These are phyloP conservation scores for Suillus sp. DNA, from an alignment of 768 basidiomycete species.

Conservation along the genomic window DNA sequence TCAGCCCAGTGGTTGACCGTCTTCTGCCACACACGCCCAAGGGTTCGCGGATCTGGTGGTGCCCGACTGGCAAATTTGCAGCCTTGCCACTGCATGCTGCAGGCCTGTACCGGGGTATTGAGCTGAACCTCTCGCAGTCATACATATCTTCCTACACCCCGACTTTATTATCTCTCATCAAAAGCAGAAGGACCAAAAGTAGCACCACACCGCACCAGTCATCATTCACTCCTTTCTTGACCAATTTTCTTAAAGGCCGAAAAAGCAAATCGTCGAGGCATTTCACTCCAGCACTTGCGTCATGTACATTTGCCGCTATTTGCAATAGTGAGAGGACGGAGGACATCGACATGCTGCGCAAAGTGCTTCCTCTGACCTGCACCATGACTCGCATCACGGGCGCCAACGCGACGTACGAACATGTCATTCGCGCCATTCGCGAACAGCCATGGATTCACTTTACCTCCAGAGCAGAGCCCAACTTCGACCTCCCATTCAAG, in stretches of 20 bases:
- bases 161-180: conserved; percentile 30
- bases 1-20: conserved; percentile 20
- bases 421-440: conserved; percentile 17
- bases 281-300: neutral
- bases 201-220: conserved; percentile 16
- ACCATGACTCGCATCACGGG: conserved; percentile 29
- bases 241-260: conserved; percentile 21
- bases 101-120: conserved; percentile 17
- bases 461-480: conserved; percentile 40
- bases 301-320: neutral
- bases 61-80: conserved; percentile 27
- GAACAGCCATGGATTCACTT: conserved; percentile 37
- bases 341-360: conserved; percentile 22
- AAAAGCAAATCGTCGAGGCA: neutral
- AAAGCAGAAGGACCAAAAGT: conserved; percentile 15
- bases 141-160: conserved; percentile 37
- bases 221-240: conserved; percentile 25
- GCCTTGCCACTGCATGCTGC: conserved; percentile 35
- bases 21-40: conserved; percentile 18
- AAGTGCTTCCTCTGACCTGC: conserved; percentile 20
- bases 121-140: conserved; percentile 24
- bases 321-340: neutral
- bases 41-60: conserved; percentile 33
- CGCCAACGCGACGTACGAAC: conserved; percentile 16
- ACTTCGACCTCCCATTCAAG: conserved; percentile 28